Conservation (phyloP, 805 yeast genomes). For the Schwanniomyces vanrijiae region DNA sequence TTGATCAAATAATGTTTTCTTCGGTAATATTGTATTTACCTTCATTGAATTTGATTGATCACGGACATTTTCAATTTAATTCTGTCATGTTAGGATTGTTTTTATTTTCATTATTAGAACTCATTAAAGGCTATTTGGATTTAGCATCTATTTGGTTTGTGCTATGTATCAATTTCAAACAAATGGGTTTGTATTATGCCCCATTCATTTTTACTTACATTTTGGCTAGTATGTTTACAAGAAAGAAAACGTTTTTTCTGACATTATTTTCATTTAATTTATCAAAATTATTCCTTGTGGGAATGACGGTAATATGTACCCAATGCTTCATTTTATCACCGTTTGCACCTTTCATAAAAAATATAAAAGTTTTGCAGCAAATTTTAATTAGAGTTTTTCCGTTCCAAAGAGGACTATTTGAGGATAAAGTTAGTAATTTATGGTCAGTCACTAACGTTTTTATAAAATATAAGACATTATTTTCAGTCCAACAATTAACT, state of each 20-base stretch:
- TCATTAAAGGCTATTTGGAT: slow-evolving; percentile 62
- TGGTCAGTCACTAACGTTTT: slow-evolving; percentile 93
- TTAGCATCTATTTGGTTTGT: slow-evolving; percentile 78
- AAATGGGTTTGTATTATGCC: slow-evolving; percentile 92
- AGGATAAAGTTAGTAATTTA: slow-evolving; percentile 94
- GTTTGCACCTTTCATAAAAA: slow-evolving; percentile 9
- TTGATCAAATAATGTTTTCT: slow-evolving; percentile 74
- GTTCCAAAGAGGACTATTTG: slow-evolving; percentile 89
- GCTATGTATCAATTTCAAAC: slow-evolving; percentile 79
- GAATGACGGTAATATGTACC: slow-evolving; percentile 59
- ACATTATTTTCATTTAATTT: slow-evolving; percentile 42
- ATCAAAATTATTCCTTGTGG: slow-evolving; percentile 61
- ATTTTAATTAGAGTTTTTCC: slow-evolving; percentile 78
- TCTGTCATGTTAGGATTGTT: slow-evolving; percentile 91
- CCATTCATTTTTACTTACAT: slow-evolving; percentile 85
- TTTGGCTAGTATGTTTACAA: slow-evolving; percentile 47
- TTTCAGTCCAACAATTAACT: slow-evolving; percentile 60
- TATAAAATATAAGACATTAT: slow-evolving; percentile 63
- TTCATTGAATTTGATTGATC: slow-evolving; percentile 78
- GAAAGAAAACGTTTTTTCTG: slow-evolving; percentile 8
- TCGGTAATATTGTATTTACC: slow-evolving; percentile 87
- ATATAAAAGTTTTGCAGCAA: slow-evolving; percentile 49
- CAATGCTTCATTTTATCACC: slow-evolving; percentile 39
- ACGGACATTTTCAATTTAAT: slow-evolving; percentile 96
- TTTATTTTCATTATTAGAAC: slow-evolving; percentile 62